Evolutionary conservation across 2,329 filamentous ascomycete species (phyloP).

Genomic region (Diplodia scrobiculata): DNA sequence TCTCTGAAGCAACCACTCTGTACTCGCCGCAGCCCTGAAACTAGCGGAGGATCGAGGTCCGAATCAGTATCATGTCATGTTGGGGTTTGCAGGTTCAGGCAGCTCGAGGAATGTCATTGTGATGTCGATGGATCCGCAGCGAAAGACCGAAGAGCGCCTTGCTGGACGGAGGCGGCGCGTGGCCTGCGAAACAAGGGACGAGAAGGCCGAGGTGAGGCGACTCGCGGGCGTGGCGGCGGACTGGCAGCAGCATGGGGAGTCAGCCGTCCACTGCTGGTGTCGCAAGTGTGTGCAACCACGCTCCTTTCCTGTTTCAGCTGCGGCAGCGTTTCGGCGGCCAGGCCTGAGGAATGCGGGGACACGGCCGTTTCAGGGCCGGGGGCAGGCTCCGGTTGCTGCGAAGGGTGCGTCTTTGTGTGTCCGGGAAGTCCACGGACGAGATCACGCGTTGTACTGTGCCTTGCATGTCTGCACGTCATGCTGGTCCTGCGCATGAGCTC

Average conservation of each 20-base stretch:
- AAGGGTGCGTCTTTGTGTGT: conserved; percentile 3
- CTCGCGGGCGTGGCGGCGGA: background rate
- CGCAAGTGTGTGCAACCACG: conserved; percentile 7
- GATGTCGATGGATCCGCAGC: background rate
- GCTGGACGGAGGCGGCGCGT: background rate
- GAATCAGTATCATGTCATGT: background rate
- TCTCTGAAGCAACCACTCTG: background rate
- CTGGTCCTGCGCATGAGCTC: conserved; percentile 20
- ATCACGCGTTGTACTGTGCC: conserved; percentile 17
- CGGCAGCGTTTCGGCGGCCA: conserved; percentile 14
- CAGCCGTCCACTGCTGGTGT: background rate
- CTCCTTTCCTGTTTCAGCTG: conserved; percentile 5
- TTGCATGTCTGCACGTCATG: conserved; percentile 22
- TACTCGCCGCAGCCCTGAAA: background rate
- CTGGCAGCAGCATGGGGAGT: background rate
- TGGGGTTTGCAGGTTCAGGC: background rate
- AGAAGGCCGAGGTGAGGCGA: background rate
- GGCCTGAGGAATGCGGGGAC: conserved; percentile 16
- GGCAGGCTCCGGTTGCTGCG: background rate
- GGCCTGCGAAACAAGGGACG: background rate
- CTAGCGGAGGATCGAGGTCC: background rate
- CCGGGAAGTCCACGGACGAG: background rate
- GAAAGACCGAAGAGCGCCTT: no score
- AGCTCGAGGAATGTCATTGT: background rate
- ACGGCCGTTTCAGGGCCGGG: background rate